Evolutionary conservation across 805 yeast genomes (phyloP).

Genomic region (Jamesozyma hellenica): DNA sequence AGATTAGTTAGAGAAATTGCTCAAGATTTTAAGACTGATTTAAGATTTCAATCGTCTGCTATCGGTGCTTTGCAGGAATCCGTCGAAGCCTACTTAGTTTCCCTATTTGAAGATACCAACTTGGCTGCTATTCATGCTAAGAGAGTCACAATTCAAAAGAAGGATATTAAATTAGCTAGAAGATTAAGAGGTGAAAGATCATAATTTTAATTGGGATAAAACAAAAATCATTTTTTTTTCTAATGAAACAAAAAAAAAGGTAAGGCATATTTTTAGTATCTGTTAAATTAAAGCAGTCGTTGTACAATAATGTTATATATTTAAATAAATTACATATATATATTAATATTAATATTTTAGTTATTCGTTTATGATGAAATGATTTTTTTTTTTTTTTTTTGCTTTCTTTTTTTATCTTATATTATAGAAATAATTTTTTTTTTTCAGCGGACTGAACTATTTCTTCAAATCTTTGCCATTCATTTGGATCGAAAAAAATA

Average conservation of each 20-base stretch:
- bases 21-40: conserved; percentile 82
- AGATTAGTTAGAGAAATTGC: conserved; percentile 94
- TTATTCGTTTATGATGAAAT: too few species aligned
- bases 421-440: too few species aligned
- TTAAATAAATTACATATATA: not conserved
- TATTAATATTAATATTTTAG: not conserved
- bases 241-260: conserved; percentile 23
- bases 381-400: too few species aligned
- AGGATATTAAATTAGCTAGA: conserved; percentile 95
- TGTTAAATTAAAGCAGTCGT: not conserved
- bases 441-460: too few species aligned
- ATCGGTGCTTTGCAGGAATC: conserved; percentile 97
- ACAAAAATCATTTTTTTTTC: not conserved
- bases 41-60: conserved; percentile 95
- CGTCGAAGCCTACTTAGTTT: conserved; percentile 94
- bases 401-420: too few species aligned
- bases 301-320: conserved; percentile 1
- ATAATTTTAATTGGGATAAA: conserved; percentile 24
- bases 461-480: too few species aligned
- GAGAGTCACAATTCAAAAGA: conserved; percentile 97
- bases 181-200: conserved; percentile 96
- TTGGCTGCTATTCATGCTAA: conserved; percentile 98
- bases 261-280: not conserved
- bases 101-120: conserved; percentile 94
- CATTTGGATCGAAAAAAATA: not conserved